Conservation (phyloP, 257 asterid genomes). For the Galeopsis tetrahit region DNA sequence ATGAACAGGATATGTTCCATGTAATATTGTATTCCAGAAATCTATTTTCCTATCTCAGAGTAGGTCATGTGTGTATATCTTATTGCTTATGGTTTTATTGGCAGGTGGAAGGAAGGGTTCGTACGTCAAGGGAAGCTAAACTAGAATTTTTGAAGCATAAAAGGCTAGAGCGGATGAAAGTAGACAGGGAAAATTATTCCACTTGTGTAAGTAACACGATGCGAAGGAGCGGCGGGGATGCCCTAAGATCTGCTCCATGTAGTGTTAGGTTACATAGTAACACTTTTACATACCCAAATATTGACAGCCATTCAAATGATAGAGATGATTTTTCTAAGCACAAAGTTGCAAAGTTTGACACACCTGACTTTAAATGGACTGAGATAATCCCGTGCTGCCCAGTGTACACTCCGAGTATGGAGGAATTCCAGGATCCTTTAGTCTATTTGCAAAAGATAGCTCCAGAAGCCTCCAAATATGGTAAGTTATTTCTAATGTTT, state of each 20-base stretch:
- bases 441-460: slow-evolving; percentile 90
- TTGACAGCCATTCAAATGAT: slow-evolving; percentile 49
- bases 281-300: slow-evolving; percentile 44
- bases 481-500: slow-evolving; percentile 42
- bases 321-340: slow-evolving; percentile 64
- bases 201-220: slow-evolving; percentile 47
- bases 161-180: slow-evolving; percentile 79
- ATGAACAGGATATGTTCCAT: not conserved
- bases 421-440: slow-evolving; percentile 94
- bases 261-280: slow-evolving; percentile 68
- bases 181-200: slow-evolving; percentile 53
- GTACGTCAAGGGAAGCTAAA: slow-evolving; percentile 78
- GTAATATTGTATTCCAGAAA: slow-evolving; percentile 16
- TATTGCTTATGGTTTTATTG: slow-evolving; percentile 28
- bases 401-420: slow-evolving; percentile 73
- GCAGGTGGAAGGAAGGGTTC: slow-evolving; percentile 90
- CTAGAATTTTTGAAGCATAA: slow-evolving; percentile 80
- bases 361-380: slow-evolving; percentile 79
- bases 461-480: slow-evolving; percentile 94
- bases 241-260: slow-evolving; percentile 78
- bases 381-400: slow-evolving; percentile 88
- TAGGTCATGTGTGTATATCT: slow-evolving; percentile 7
- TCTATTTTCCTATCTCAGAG: slow-evolving; percentile 18
- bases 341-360: slow-evolving; percentile 74
- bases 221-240: slow-evolving; percentile 82